Evolutionary conservation across 345 rosid species (phyloP).

Genomic region (Hypericum perforatum): DNA sequence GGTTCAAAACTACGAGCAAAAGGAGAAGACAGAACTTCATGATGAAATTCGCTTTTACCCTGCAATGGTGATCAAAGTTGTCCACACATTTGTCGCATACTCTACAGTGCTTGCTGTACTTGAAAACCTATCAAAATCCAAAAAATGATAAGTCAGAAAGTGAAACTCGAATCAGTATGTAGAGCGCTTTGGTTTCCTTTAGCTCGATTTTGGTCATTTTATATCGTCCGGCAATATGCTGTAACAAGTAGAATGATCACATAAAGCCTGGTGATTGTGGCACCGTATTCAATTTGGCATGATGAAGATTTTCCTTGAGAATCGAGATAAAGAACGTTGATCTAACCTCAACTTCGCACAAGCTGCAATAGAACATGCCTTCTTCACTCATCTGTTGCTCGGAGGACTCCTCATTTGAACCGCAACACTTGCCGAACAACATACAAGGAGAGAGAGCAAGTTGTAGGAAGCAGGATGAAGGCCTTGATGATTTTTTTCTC

Average conservation of each 20-base stretch:
- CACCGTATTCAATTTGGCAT: slow-evolving; percentile 2
- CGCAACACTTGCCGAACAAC: slow-evolving; percentile 43
- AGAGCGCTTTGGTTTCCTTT: too few relatives aligned
- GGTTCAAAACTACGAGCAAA: not conserved
- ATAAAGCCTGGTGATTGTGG: too few relatives aligned
- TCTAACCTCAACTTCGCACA: slow-evolving; percentile 94
- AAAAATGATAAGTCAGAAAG: not conserved
- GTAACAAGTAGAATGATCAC: too few relatives aligned
- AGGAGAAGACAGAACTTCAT: not conserved
- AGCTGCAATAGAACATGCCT: slow-evolving; percentile 95
- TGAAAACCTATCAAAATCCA: slow-evolving; percentile 57
- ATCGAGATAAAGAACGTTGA: not conserved
- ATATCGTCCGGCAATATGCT: too few relatives aligned
- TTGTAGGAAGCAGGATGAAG: slow-evolving; percentile 33
- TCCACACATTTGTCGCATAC: slow-evolving; percentile 96
- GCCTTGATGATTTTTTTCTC: slow-evolving; percentile 25
- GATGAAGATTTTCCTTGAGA: too few relatives aligned
- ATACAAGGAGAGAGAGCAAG: slow-evolving; percentile 60
- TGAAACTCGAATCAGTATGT: too few relatives aligned
- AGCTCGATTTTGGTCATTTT: too few relatives aligned
- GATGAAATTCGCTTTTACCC: slow-evolving; percentile 39
- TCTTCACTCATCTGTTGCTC: slow-evolving; percentile 76
- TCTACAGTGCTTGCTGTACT: slow-evolving; percentile 96
- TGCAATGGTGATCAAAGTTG: slow-evolving; percentile 92
- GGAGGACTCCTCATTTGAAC: slow-evolving; percentile 47